Evolutionary conservation across 441 rosid species (phyloP).

Genomic region (Erodium moschatum): DNA sequence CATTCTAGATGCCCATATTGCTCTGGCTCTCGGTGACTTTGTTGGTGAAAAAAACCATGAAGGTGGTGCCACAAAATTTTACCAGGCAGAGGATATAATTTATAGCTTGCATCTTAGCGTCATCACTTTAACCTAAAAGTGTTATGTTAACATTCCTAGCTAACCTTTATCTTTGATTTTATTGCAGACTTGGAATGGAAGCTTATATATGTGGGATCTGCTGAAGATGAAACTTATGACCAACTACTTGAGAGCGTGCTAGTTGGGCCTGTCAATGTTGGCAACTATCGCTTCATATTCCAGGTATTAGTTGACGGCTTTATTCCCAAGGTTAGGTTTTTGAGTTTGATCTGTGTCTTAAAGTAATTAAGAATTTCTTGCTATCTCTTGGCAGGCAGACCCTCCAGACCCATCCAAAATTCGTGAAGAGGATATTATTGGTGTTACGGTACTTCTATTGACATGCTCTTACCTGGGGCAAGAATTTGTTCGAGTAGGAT

Average conservation of each 20-base stretch:
- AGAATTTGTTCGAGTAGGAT: conserved; percentile 64
- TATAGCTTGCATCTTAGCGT: not conserved
- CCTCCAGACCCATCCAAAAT: conserved; percentile 70
- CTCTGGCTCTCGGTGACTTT: not conserved
- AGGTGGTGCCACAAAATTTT: not conserved
- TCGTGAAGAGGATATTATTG: conserved; percentile 68
- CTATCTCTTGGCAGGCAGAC: conserved; percentile 42
- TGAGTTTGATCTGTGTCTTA: not conserved
- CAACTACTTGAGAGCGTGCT: conserved; percentile 65
- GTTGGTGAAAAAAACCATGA: not conserved
- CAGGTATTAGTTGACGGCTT: conserved; percentile 26
- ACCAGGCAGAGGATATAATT: not conserved
- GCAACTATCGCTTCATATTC: conserved; percentile 50
- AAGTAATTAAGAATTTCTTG: conserved; percentile 9
- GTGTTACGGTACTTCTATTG: conserved; percentile 61
- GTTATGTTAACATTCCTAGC: not conserved
- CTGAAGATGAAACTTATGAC: conserved; percentile 69
- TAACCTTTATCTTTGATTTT: not conserved
- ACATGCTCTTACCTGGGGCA: conserved; percentile 70
- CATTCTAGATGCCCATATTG: not conserved
- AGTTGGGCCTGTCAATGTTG: conserved; percentile 71
- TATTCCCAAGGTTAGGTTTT: not conserved
- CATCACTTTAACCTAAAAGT: not conserved
- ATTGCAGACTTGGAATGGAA: conserved; percentile 65
- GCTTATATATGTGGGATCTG: conserved; percentile 71